Evolutionary conservation across 108 stramenopile species (phyloP).

Genomic region (Nitzschia sp.): DNA sequence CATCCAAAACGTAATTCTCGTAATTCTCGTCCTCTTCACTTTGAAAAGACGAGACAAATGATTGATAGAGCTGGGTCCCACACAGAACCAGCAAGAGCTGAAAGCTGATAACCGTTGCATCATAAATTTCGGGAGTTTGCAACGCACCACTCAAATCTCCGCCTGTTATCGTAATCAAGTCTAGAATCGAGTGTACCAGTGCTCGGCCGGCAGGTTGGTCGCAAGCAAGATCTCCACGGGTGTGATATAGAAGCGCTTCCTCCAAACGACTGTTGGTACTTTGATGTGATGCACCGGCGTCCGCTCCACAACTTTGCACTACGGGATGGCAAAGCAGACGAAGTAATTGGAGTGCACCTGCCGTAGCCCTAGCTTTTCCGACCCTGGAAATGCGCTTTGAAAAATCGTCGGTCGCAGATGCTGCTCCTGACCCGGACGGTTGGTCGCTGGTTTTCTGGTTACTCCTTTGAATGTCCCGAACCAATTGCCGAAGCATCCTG

Average conservation of each 20-base stretch:
- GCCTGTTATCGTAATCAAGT: slow-evolving; percentile 27
- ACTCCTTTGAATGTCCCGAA: slow-evolving; percentile 24
- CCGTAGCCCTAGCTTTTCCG: slow-evolving; percentile 76
- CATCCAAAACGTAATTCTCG: slow-evolving; percentile 25
- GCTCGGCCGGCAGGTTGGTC: slow-evolving; percentile 46
- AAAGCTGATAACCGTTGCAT: slow-evolving; percentile 52
- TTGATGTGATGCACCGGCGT: not conserved
- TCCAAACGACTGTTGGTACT: slow-evolving; percentile 17
- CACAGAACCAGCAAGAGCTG: slow-evolving; percentile 65
- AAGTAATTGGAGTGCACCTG: slow-evolving; percentile 65
- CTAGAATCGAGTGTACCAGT: slow-evolving; percentile 49
- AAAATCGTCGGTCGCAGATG: slow-evolving; percentile 23
- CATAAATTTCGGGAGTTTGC: slow-evolving; percentile 72
- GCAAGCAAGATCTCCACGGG: slow-evolving; percentile 27
- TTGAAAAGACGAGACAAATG: slow-evolving; percentile 44
- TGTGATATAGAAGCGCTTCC: slow-evolving; percentile 27
- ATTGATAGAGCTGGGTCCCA: slow-evolving; percentile 77
- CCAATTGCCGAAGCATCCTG: slow-evolving; percentile 67
- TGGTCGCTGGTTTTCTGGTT: not conserved
- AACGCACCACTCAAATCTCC: slow-evolving; percentile 23
- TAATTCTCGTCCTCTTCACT: not conserved
- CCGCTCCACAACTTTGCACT: slow-evolving; percentile 14
- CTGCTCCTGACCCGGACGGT: not conserved
- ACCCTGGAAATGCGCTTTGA: slow-evolving; percentile 64
- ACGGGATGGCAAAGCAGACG: slow-evolving; percentile 61